phyloP scores from a whole-genome alignment of 305 asterid genomes.

The Fraxinus baroniana region DNA sequence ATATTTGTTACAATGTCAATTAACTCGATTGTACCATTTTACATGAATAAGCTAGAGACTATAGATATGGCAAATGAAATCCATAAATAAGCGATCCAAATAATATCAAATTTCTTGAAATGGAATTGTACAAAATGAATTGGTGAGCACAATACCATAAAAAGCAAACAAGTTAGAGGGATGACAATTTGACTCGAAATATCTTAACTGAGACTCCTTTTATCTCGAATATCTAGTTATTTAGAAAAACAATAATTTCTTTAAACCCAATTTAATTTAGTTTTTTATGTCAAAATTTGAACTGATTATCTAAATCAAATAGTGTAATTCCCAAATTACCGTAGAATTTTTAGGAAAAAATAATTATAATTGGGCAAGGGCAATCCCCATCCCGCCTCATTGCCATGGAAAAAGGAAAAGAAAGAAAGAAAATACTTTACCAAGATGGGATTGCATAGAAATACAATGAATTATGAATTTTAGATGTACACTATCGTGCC shows the following conservation, averaged over 20 bases:
- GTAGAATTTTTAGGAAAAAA: background rate
- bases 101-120: background rate
- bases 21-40: background rate
- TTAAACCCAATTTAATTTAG: too few relatives aligned
- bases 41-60: background rate
- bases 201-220: background rate
- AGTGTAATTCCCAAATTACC: background rate
- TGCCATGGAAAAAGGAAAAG: background rate
- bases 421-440: too few relatives aligned
- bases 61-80: background rate
- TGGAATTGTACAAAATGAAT: background rate
- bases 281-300: background rate
- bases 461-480: too few relatives aligned
- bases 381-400: too few relatives aligned
- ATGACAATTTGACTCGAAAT: background rate
- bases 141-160: background rate
- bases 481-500: background rate
- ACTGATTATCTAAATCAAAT: too few relatives aligned
- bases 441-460: background rate
- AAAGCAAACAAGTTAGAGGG: background rate
- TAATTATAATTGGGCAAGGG: too few relatives aligned
- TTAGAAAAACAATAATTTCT: background rate
- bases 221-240: background rate
- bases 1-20: background rate
- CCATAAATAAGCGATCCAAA: background rate